A percentile compares a stretch with the other conserved stretches of the same genome.
Conservation (phyloP, 2,329 filamentous ascomycete genomes). For the Calonectria pteridis region DNA sequence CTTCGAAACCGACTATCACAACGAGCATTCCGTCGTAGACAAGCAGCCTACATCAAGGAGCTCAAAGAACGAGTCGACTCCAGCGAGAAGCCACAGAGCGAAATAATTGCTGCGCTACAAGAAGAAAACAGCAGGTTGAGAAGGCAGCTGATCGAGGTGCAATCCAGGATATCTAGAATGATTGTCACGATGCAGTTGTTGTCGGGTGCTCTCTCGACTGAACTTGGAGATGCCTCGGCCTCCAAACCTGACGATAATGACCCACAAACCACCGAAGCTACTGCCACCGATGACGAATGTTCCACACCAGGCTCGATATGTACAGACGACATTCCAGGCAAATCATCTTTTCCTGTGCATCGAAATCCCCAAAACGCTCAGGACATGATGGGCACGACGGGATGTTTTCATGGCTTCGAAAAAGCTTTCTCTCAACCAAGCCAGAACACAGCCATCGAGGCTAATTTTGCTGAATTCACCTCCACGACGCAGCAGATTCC, state of each 20-base stretch:
- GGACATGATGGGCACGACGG: neutral
- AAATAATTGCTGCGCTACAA: neutral
- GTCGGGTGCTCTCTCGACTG: neutral
- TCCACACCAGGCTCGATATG: neutral
- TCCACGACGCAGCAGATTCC: neutral
- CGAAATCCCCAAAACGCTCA: neutral
- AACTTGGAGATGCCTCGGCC: neutral
- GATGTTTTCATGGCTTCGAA: neutral
- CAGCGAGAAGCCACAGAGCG: neutral
- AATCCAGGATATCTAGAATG: neutral
- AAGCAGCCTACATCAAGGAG: neutral
- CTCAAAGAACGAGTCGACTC: conserved; percentile 8
- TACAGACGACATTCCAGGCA: neutral
- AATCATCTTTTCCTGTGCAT: neutral
- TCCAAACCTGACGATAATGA: neutral
- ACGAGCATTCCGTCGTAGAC: neutral
- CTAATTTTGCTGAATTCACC: neutral
- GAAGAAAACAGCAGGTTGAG: neutral
- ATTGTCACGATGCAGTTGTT: neutral
- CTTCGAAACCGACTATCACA: neutral
- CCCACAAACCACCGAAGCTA: neutral
- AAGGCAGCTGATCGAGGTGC: neutral
- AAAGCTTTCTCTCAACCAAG: neutral
- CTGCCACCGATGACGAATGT: neutral
- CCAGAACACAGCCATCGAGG: neutral